Evolutionary conservation across 2,329 filamentous ascomycete species (phyloP), one percentile per base, ranked within the genome.

Genomic region (Tolypocladium nubicola): DNA sequence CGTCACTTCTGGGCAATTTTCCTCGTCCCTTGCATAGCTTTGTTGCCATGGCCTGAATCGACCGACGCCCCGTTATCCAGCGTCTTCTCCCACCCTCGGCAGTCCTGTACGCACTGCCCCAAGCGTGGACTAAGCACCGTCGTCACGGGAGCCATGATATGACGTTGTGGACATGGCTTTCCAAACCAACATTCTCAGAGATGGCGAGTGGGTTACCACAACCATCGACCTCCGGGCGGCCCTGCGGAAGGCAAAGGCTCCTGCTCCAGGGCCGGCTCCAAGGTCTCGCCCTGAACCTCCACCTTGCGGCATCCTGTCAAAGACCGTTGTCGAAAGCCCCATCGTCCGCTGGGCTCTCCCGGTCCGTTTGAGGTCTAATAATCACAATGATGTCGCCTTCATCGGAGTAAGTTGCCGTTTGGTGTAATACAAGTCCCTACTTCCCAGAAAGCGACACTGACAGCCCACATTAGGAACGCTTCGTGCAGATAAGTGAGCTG

Each of bases 331-430:
- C 54, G 81, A 85, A 56, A 95, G 89, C 61, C 88, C 92, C 1
- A 76, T 88, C 40, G 80, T 87, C 57, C 86, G 87, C 66, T 88
- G 82, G 76, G 87, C 97, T 49, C 75, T 96, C 16, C 89, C 91
- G 14, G 89, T 86, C n/a, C 83, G 86, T 59, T 76, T 97, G 59
- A 82, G 92, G 58, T 85, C 85, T 57, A 77, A 79, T 55, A 72
- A 79, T 49, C 78, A 85, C 59, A 91, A 94, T 63, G 92, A 97
- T 73, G 83, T 97, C 61, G 86, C 92, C 41, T 90, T 96, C 64
- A 80, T 99, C 58, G 89, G 91, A 56, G 85, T 88, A 77, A 73
- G 84, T 79, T 26, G 23, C 23, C 23, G 23, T 26, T 26, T 33
- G 45, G 16, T 33, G 26, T 11, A 2, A 5, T 33, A n/a, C 14